phyloP scores from a whole-genome alignment of 2,329 filamentous ascomycete genomes.

The Tolypocladium nubicola region DNA sequence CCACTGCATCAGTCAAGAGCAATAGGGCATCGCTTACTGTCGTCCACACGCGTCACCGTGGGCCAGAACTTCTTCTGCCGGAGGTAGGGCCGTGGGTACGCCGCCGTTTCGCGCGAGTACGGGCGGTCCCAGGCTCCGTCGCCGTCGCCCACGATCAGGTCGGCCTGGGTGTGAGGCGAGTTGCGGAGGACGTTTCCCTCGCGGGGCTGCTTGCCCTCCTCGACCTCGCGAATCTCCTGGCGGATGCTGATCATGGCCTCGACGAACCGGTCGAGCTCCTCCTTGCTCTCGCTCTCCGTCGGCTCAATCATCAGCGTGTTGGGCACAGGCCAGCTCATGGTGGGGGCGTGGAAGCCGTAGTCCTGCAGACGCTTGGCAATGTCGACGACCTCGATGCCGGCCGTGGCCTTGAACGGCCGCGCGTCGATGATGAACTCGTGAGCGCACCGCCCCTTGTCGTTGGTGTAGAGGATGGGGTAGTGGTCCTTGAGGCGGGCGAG shows the following conservation, averaged over 20 bases:
- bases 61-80: slow-evolving; percentile 99
- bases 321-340: slow-evolving; percentile 92
- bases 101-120: slow-evolving; percentile 73
- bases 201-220: slow-evolving; percentile 64
- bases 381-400: slow-evolving; percentile 84
- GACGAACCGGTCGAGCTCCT: slow-evolving; percentile 87
- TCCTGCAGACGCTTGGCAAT: slow-evolving; percentile 95
- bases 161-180: slow-evolving; percentile 74
- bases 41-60: slow-evolving; percentile 73
- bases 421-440: slow-evolving; percentile 96
- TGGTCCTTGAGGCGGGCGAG: slow-evolving; percentile 75
- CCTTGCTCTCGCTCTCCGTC: slow-evolving; percentile 85
- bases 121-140: slow-evolving; percentile 63
- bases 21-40: slow-evolving; percentile 49
- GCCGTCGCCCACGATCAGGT: slow-evolving; percentile 53
- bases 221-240: slow-evolving; percentile 71
- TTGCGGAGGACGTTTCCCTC: slow-evolving; percentile 81
- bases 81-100: slow-evolving; percentile 74
- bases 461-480: slow-evolving; percentile 91
- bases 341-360: slow-evolving; percentile 94
- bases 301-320: slow-evolving; percentile 98
- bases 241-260: slow-evolving; percentile 83
- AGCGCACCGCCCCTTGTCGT: slow-evolving; percentile 75
- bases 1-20: neutral
- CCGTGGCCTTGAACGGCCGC: slow-evolving; percentile 71